Conservation (phyloP, 2,329 filamentous ascomycete species). For the Talaromyces sp. region DNA sequence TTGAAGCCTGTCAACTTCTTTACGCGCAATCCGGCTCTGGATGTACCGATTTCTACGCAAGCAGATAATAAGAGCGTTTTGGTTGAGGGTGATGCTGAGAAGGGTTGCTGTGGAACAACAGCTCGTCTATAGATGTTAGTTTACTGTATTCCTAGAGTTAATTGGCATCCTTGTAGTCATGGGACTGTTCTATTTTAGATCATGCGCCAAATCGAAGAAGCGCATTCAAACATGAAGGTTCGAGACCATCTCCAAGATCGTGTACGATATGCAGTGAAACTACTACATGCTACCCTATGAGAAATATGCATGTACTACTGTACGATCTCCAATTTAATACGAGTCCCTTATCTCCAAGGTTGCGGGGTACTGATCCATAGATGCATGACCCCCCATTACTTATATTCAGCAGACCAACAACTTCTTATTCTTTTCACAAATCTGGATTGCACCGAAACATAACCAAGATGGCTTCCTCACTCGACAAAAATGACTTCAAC, state of each 20-base stretch:
- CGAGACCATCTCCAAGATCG: neutral
- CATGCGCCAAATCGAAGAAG: neutral
- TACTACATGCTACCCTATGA: neutral
- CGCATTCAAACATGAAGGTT: neutral
- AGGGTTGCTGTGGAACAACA: neutral
- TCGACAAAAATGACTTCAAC: constrained; percentile 26
- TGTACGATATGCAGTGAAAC: neutral
- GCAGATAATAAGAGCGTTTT: neutral
- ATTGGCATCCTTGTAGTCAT: too few species aligned
- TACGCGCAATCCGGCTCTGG: constrained; percentile 35
- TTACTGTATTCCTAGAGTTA: neutral
- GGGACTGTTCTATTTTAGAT: too few species aligned
- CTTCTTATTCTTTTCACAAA: neutral
- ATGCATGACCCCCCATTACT: neutral
- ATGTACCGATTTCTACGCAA: constrained; percentile 34
- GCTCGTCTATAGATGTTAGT: neutral
- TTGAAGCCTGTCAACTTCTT: constrained; percentile 14
- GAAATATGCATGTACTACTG: neutral
- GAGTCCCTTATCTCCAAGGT: neutral
- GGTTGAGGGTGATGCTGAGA: neutral
- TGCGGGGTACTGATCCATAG: neutral
- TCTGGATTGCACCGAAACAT: neutral
- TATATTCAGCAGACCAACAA: neutral
- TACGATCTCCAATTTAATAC: neutral
- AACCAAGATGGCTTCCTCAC: neutral